These are phyloP conservation scores for Penicillium manginii DNA, from an alignment of 495 filamentous ascomycete genomes.

Conservation along the genomic window DNA sequence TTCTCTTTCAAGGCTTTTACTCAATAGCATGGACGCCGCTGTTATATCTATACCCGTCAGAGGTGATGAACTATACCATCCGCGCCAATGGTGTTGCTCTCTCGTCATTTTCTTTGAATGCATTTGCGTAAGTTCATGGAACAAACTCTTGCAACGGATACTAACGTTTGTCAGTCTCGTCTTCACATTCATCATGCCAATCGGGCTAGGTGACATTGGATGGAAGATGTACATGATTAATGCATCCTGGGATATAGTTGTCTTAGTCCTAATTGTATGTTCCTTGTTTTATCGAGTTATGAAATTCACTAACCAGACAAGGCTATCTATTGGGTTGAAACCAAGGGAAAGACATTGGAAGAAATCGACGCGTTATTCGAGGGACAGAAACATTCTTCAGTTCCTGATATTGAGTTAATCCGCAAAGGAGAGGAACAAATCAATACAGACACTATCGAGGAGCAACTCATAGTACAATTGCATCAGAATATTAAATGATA, in stretches of 20 bases:
- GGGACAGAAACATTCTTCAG: slow-evolving; percentile 47
- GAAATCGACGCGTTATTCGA: slow-evolving; percentile 51
- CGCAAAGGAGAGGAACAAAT: slow-evolving; percentile 32
- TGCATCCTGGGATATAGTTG: slow-evolving; percentile 29
- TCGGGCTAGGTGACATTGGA: slow-evolving; percentile 39
- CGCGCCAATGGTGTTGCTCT: slow-evolving; percentile 27
- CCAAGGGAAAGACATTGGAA: slow-evolving; percentile 59
- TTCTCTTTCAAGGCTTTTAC: slow-evolving; percentile 63
- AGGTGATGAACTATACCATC: slow-evolving; percentile 45
- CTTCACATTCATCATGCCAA: slow-evolving; percentile 55
- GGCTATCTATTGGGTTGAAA: slow-evolving; percentile 49
- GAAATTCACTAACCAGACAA: background rate
- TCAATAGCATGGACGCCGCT: slow-evolving; percentile 64
- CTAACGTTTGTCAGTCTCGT: slow-evolving; percentile 28
- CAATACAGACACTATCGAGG: slow-evolving; percentile 17
- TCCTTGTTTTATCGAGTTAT: background rate
- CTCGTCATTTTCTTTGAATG: slow-evolving; percentile 41
- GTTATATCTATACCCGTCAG: slow-evolving; percentile 60
- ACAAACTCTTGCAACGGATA: background rate
- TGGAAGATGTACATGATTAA: slow-evolving; percentile 36
- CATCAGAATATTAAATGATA: background rate
- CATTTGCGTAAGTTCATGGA: slow-evolving; percentile 40
- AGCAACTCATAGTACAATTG: slow-evolving; percentile 16
- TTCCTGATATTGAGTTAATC: slow-evolving; percentile 46
- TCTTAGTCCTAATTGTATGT: slow-evolving; percentile 27